phyloP scores from a whole-genome alignment of 495 filamentous ascomycete genomes.

The Aspergillus wentii region DNA sequence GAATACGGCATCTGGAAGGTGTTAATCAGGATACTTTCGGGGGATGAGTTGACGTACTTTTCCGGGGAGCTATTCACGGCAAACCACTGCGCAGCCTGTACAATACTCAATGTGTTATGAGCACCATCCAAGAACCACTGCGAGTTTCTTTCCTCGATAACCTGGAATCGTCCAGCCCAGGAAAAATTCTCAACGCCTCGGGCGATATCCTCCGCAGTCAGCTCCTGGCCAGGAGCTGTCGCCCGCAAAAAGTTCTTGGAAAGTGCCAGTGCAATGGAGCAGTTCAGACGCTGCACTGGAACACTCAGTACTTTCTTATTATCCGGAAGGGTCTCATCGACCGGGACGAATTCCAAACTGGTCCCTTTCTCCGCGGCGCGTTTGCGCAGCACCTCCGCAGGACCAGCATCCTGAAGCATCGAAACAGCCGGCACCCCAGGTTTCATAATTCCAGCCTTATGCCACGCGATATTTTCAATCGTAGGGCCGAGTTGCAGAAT shows the following conservation, averaged over 20 bases:
- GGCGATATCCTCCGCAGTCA: conserved; percentile 19
- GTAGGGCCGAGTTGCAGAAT: conserved; percentile 65
- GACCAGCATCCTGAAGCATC: conserved; percentile 52
- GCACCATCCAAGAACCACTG: conserved; percentile 47
- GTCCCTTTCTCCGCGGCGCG: conserved; percentile 62
- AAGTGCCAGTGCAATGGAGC: conserved; percentile 32
- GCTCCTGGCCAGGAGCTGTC: conserved; percentile 12
- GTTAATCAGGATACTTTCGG: not conserved
- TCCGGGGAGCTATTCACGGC: conserved; percentile 8
- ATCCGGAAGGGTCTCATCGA: conserved; percentile 39
- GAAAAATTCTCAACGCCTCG: conserved; percentile 31
- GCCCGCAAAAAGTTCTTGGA: conserved; percentile 15
- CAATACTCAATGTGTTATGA: conserved; percentile 43
- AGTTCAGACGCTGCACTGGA: conserved; percentile 35
- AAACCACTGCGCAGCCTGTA: conserved; percentile 39
- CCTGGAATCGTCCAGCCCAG: conserved; percentile 43
- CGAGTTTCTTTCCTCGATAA: conserved; percentile 18
- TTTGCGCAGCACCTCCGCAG: conserved; percentile 52
- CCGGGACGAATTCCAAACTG: conserved; percentile 46
- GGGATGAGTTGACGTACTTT: conserved; percentile 13
- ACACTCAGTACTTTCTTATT: conserved; percentile 19
- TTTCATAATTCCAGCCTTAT: conserved; percentile 86
- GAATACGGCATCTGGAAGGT: conserved; percentile 11
- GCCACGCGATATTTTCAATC: conserved; percentile 81
- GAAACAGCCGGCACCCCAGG: conserved; percentile 60